Conservation (phyloP, 177 flowering plant genomes). For the Vitis hybrid region DNA sequence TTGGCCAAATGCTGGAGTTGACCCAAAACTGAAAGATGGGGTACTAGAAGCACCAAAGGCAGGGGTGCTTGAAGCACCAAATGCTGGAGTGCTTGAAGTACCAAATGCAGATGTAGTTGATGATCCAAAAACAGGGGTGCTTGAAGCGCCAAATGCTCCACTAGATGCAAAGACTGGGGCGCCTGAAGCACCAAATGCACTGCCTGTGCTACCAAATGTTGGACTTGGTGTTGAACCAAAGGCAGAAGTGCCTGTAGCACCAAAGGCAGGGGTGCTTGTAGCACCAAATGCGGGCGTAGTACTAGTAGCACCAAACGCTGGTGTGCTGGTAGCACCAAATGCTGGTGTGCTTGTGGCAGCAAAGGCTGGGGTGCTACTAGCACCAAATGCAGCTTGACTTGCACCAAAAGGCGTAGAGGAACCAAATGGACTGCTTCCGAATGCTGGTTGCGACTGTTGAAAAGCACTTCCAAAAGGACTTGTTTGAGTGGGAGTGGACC, state of each 20-base stretch:
- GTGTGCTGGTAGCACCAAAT: slow-evolving; percentile 50
- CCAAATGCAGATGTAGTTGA: slow-evolving; percentile 34
- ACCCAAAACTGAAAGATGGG: slow-evolving; percentile 45
- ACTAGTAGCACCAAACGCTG: slow-evolving; percentile 62
- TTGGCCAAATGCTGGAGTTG: slow-evolving; percentile 66
- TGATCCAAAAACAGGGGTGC: slow-evolving; percentile 40
- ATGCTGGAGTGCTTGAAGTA: slow-evolving; percentile 38
- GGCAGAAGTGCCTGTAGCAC: slow-evolving; percentile 33
- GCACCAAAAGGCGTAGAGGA: slow-evolving; percentile 74
- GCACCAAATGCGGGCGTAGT: slow-evolving; percentile 40
- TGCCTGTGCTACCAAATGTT: slow-evolving; percentile 44
- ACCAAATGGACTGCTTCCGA: slow-evolving; percentile 74
- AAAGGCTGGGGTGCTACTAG: slow-evolving; percentile 49
- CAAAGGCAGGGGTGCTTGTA: slow-evolving; percentile 46
- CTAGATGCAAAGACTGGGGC: slow-evolving; percentile 15
- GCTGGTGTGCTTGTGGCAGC: slow-evolving; percentile 61
- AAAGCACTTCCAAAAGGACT: slow-evolving; percentile 87
- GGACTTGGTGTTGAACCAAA: slow-evolving; percentile 42
- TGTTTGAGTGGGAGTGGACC: slow-evolving; percentile 66
- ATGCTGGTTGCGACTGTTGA: slow-evolving; percentile 87
- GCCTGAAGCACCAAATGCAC: slow-evolving; percentile 30
- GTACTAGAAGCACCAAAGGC: slow-evolving; percentile 48
- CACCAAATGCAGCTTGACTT: slow-evolving; percentile 62
- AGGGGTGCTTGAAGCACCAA: slow-evolving; percentile 46
- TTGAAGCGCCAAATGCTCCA: slow-evolving; percentile 15